Percentiles rank a stretch among this genome's conserved stretches.
These are phyloP conservation scores for Deinandra increscens DNA, from an alignment of 129 eudicot species.

Conservation along the genomic window DNA sequence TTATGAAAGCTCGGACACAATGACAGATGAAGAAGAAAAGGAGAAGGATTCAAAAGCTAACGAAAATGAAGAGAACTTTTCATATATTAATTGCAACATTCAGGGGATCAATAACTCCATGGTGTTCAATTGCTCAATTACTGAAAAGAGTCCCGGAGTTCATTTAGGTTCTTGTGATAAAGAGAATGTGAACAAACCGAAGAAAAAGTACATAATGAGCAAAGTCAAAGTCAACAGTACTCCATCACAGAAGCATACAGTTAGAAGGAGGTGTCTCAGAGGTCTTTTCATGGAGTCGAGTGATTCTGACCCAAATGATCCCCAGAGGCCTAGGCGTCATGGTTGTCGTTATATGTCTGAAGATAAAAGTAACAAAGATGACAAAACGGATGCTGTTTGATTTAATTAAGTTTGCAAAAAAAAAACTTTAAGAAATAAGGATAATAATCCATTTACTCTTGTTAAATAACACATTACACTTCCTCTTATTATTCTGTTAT, in stretches of 20 bases:
- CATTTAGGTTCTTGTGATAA: conserved; percentile 37
- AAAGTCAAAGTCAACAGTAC: conserved; percentile 41
- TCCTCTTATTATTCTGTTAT: not conserved
- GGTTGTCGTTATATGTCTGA: conserved; percentile 58
- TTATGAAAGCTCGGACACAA: conserved; percentile 46
- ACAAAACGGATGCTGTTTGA: conserved; percentile 38
- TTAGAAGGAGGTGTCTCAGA: conserved; percentile 64
- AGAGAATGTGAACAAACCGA: conserved; percentile 20
- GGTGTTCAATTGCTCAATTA: conserved; percentile 51
- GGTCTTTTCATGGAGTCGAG: conserved; percentile 58
- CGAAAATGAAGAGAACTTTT: conserved; percentile 35
- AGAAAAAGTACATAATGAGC: conserved; percentile 23
- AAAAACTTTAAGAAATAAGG: conserved; percentile 15
- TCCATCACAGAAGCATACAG: conserved; percentile 38
- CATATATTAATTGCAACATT: conserved; percentile 59
- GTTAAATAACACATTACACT: not conserved
- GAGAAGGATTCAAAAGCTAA: conserved; percentile 22
- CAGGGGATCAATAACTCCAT: conserved; percentile 82
- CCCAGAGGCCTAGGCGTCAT: conserved; percentile 70
- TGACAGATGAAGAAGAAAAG: conserved; percentile 50
- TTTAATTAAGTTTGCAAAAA: not conserved
- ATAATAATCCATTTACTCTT: conserved; percentile 14
- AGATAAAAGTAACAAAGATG: conserved; percentile 40
- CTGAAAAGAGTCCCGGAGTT: conserved; percentile 68
- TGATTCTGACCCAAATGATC: conserved; percentile 60